These are phyloP conservation scores for Rhizopus arrhizus DNA, from an alignment of 371 early-diverging fungal species.

Conservation along the genomic window DNA sequence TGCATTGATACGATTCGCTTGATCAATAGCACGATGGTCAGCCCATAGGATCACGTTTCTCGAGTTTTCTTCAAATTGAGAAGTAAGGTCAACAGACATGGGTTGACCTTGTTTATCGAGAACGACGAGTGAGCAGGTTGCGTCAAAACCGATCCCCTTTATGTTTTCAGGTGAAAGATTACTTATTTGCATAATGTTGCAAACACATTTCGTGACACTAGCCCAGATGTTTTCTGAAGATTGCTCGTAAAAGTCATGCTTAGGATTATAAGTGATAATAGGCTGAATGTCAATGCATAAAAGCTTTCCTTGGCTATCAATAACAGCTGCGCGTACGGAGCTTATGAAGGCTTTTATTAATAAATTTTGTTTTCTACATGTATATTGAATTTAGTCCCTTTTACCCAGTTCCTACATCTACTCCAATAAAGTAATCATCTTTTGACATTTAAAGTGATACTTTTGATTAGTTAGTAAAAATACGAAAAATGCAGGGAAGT, in stretches of 20 bases:
- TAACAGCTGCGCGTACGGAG: conserved; percentile 66
- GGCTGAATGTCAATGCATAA: conserved; percentile 52
- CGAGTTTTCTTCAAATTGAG: conserved; percentile 42
- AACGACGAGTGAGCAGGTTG: conserved; percentile 74
- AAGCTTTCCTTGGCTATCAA: conserved; percentile 55
- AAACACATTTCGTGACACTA: conserved; percentile 52
- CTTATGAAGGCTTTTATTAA: conserved; percentile 11
- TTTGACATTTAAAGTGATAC: not conserved
- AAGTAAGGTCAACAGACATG: conserved; percentile 51
- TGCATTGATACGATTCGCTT: conserved; percentile 67
- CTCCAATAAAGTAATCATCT: conserved; percentile 59
- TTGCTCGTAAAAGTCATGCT: conserved; percentile 66
- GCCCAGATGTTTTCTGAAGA: conserved; percentile 73
- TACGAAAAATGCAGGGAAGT: too few relatives aligned
- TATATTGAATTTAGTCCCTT: not conserved
- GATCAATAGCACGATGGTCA: conserved; percentile 71
- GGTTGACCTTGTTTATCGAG: conserved; percentile 56
- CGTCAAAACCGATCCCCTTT: conserved; percentile 77
- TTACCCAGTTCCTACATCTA: conserved; percentile 75
- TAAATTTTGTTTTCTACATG: not conserved
- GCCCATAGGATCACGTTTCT: conserved; percentile 77
- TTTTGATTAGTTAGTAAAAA: too few relatives aligned
- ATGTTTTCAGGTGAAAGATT: conserved; percentile 38
- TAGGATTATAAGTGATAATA: conserved; percentile 51
- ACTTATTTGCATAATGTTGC: conserved; percentile 41